Conservation (phyloP, 257 asterid genomes). For the Voacanga thouarsii region DNA sequence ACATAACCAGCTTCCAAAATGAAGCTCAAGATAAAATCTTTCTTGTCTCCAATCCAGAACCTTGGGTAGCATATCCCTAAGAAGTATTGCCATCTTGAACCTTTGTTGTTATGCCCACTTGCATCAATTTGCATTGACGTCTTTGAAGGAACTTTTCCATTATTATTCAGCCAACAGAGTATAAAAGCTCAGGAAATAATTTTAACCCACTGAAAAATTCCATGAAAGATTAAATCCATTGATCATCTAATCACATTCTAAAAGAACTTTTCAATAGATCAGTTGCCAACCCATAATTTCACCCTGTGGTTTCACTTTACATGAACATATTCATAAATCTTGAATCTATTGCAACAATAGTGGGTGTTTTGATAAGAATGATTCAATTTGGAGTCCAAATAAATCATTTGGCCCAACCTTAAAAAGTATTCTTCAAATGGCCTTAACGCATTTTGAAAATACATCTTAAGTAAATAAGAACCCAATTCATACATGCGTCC, state of each 20-base stretch:
- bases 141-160: conserved; percentile 34
- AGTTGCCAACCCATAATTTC: not conserved
- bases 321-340: not conserved
- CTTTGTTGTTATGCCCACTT: conserved; percentile 27
- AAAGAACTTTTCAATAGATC: not conserved
- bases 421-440: too few species aligned
- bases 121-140: conserved; percentile 34
- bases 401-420: too few species aligned
- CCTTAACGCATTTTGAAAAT: too few species aligned
- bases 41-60: conserved; percentile 31
- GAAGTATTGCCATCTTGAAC: conserved; percentile 28
- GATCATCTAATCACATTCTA: not conserved
- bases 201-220: not conserved
- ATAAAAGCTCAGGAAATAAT: conserved; percentile 17
- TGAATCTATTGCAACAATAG: too few species aligned
- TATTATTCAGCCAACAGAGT: conserved; percentile 48
- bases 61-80: not conserved
- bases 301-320: not conserved
- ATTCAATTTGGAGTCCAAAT: too few species aligned
- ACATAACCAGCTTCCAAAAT: conserved; percentile 13
- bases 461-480: too few species aligned
- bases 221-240: not conserved
- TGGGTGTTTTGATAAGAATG: too few species aligned
- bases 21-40: conserved; percentile 42
- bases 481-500: too few species aligned